Base-by-base conservation (phyloP, 2,329 filamentous ascomycete genomes). In the Elsinoe arachidis region DNA sequence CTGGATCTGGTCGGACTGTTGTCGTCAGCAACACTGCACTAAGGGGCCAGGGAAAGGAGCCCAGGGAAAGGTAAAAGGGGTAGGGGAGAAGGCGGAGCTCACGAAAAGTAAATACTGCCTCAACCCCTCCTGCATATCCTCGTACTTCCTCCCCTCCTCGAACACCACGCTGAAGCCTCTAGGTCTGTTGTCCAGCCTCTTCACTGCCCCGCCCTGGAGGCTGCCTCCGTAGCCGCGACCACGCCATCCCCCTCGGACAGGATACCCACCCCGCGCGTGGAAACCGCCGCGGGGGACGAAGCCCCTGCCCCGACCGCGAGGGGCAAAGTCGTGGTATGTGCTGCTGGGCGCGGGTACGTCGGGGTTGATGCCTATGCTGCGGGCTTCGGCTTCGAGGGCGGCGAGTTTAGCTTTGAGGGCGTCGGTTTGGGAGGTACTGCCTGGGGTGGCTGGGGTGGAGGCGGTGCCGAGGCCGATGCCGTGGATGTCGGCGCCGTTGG, bases 181-280 rank as follows among this genome's bases (percentile, higher is more conserved):
- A 0, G 88, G 85, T 44, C 88, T 78, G 68, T 91, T 90, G 66
- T 93, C 88, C 19, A 93, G 76, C 15, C 85, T 85, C 63, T 78
- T 75, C 14, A 81, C 79, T 56, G 75, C 76, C 63, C 85, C 76
- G 23, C 74, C 74, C 15, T 72, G 69, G 35, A 72, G 58, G 17
- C n/a, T n/a, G n/a, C 63, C 63, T 14, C 61, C 86, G 19, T 53
- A 53, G n/a, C 76, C 77, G 17, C 49, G 33, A 46, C 74, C 76
- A 51, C 76, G 61, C 61, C 65, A 74, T 12, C 75, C 71, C 7
- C 74, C 76, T 49, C 75, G 69, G 52, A 70, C 64, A 19, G 61
- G 58, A 51, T 62, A 75, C 7, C 66, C 71, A 7, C 76, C 74
- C 39, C 76, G 67, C 23, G 3, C 23, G 23, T 69, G 72, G 55